These are phyloP conservation scores for Eleusine coracana DNA, from an alignment of 176 grass and related monocot genomes.

Conservation along the genomic window DNA sequence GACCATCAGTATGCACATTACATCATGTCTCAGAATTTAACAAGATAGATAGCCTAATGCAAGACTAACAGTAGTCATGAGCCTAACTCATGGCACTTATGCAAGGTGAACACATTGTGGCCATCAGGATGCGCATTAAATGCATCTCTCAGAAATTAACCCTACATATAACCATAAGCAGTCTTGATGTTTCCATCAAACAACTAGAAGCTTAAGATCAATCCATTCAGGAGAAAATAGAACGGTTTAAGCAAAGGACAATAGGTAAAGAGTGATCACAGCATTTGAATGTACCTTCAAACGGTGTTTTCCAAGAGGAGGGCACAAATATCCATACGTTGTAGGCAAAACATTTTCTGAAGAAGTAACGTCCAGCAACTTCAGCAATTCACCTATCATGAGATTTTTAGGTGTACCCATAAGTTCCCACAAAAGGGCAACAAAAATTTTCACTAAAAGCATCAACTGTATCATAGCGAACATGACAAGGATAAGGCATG, in stretches of 20 bases:
- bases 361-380: constrained; percentile 70
- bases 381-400: constrained; percentile 74
- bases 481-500: too few relatives aligned
- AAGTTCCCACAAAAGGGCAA: background rate
- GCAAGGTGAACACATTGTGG: too few relatives aligned
- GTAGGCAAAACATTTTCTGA: constrained; percentile 72
- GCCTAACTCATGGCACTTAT: too few relatives aligned
- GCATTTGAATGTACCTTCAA: constrained; percentile 65
- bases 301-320: constrained; percentile 90
- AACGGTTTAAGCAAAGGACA: background rate
- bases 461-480: too few relatives aligned
- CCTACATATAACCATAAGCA: background rate
- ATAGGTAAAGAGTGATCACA: constrained; percentile 19
- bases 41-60: background rate
- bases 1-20: background rate
- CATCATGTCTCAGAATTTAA: background rate
- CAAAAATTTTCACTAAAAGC: too few relatives aligned
- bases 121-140: too few relatives aligned
- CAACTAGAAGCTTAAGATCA: background rate
- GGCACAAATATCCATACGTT: constrained; percentile 78
- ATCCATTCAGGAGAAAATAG: background rate
- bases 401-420: constrained; percentile 31
- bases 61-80: background rate
- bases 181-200: background rate
- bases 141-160: too few relatives aligned